A percentile compares a stretch with the other conserved stretches of the same genome.
Conservation (phyloP, 164 flowering plant species). For the Macadamia tetraphylla region DNA sequence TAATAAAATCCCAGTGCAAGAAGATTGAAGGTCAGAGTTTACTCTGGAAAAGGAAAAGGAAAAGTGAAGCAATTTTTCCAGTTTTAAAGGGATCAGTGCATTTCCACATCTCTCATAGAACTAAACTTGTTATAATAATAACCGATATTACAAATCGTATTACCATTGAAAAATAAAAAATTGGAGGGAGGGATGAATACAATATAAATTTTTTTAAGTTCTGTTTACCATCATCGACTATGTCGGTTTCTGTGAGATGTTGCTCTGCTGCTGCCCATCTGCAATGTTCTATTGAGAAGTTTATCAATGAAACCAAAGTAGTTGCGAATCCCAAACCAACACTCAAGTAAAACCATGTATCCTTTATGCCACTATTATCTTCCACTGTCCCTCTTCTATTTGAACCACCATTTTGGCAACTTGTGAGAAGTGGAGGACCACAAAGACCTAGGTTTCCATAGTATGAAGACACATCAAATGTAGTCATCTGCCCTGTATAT, state of each 20-base stretch:
- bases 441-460: slow-evolving; percentile 35
- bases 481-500: slow-evolving; percentile 22
- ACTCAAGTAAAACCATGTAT: slow-evolving; percentile 33
- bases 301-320: slow-evolving; percentile 24
- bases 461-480: slow-evolving; percentile 24
- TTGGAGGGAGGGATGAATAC: neutral
- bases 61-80: too few species aligned
- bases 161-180: too few species aligned
- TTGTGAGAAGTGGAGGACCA: slow-evolving; percentile 27
- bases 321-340: slow-evolving; percentile 36
- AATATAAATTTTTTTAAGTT: neutral
- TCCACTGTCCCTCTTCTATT: neutral
- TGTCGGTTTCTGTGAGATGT: too few species aligned
- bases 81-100: too few species aligned
- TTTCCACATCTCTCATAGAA: too few species aligned
- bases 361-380: slow-evolving; percentile 10
- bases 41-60: too few species aligned
- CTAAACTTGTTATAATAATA: too few species aligned
- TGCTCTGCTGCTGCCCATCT: neutral
- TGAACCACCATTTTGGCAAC: slow-evolving; percentile 12
- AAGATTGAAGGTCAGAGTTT: too few species aligned
- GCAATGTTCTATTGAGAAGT: neutral
- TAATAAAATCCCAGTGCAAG: too few species aligned
- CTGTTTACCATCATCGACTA: neutral
- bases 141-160: too few species aligned